phyloP scores from a whole-genome alignment of 306 rosid species.

The Lablab purpureus region DNA sequence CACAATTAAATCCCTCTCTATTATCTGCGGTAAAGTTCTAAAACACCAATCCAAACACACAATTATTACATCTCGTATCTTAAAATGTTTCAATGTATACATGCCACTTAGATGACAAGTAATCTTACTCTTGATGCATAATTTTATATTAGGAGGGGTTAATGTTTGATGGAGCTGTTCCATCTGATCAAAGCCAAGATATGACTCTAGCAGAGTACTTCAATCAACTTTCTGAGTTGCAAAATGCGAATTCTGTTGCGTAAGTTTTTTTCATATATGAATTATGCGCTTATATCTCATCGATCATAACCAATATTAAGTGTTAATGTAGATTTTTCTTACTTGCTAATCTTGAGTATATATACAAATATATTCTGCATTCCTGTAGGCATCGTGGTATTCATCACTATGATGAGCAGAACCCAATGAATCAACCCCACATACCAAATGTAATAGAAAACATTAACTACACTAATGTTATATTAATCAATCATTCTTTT shows the following conservation, averaged over 20 bases:
- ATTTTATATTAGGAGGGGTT: slow-evolving; percentile 31
- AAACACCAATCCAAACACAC: neutral
- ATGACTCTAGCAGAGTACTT: neutral
- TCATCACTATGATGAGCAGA: no score
- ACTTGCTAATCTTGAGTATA: no score
- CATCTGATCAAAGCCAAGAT: neutral
- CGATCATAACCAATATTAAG: no score
- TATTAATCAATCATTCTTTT: no score
- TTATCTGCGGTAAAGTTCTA: neutral
- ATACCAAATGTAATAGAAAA: no score
- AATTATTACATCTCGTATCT: neutral
- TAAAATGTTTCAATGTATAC: neutral
- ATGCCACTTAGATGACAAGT: neutral
- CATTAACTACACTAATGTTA: no score
- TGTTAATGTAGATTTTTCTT: no score
- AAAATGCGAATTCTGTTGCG: neutral
- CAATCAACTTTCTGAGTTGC: neutral
- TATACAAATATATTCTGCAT: no score
- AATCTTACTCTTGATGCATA: neutral
- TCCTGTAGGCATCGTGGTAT: no score
- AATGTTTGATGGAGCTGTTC: neutral
- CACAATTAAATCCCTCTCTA: neutral
- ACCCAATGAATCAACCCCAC: no score
- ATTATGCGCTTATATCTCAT: no score
- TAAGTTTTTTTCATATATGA: neutral